Evolutionary conservation across 805 yeast species (phyloP), one percentile per base, ranked within the genome.

Genomic region (Saccharomycopsis sp.): DNA sequence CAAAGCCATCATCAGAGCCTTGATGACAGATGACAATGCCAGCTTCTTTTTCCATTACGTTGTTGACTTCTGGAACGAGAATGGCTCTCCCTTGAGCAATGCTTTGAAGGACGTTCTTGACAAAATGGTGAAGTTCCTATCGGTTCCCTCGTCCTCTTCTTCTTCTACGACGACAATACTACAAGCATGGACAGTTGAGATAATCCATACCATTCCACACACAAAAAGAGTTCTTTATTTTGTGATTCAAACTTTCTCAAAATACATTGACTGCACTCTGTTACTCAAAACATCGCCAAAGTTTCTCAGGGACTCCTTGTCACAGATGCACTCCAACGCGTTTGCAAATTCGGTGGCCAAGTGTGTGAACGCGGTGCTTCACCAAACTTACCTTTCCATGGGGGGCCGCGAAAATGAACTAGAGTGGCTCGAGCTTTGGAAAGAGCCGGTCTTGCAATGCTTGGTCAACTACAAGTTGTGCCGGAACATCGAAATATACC

Each of bases 281-380:
- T 59, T 85, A 7, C 38, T 78, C 2, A 48, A 53, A 1, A 41
- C 56, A 4, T 66, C 66, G 26, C 76, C 81, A 1, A 33, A 49
- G 1, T 75, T 81, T 45, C 57, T 75, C 3, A 50, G 49, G 2
- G 60, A 60, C 7, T 67, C 81, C n/a, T 53, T 81, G 10, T 50
- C 59, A 2, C 57, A 66, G 13, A 75, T 81, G 61, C 59, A 63
- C 48, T 65, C 77, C 1, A 75, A 72, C 49, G 71, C 85, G 0
- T 55, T 85, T 41, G 79, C 92, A 0, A 81, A 75, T 45, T 70
- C 80, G 2, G 65, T 76, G 15, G 77, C 82, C n/a, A 80, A 75
- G 52, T 65, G 77, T 13, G 42, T 80, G 1, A 63, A 63, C 5
- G 52, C 68, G 0, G 45, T 73, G 2, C 53, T 68, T 40, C 54